Conservation (phyloP, 2,329 filamentous ascomycete genomes). For the Cytospora schulzeri region DNA sequence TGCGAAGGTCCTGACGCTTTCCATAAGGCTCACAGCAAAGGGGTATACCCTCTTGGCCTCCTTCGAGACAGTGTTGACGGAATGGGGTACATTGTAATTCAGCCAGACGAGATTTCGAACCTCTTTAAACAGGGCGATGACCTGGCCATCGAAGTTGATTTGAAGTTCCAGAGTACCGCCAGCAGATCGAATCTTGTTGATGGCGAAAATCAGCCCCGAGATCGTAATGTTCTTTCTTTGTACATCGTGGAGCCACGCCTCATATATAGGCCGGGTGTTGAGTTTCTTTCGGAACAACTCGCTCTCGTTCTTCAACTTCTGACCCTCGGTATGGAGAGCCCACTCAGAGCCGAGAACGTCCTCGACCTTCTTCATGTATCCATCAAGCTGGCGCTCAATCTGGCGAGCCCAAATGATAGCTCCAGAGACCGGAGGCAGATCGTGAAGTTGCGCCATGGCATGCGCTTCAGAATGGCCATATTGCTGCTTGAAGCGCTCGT, state of each 20-base stretch:
- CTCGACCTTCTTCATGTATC: constrained; percentile 99
- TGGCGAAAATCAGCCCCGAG: constrained; percentile 86
- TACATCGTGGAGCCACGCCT: constrained; percentile 92
- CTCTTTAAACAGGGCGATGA: constrained; percentile 98
- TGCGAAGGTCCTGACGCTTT: constrained; percentile 90
- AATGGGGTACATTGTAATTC: constrained; percentile 90
- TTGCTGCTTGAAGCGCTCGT: constrained; percentile 97
- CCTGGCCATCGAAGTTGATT: constrained; percentile 96
- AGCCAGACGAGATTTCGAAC: constrained; percentile 95
- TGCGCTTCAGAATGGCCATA: constrained; percentile 98
- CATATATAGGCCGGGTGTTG: constrained; percentile 89
- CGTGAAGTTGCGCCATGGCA: constrained; percentile 95
- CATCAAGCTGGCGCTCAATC: constrained; percentile 92
- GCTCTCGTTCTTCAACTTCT: constrained; percentile 89
- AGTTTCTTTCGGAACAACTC: constrained; percentile 95
- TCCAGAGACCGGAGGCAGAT: constrained; percentile 92
- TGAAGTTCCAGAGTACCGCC: constrained; percentile 85
- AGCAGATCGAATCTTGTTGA: constrained; percentile 84
- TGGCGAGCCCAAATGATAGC: constrained; percentile 98
- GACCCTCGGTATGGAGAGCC: constrained; percentile 90
- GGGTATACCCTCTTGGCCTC: constrained; percentile 99
- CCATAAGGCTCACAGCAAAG: constrained; percentile 97
- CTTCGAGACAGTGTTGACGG: constrained; percentile 93
- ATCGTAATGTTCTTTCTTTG: constrained; percentile 88
- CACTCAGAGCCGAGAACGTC: constrained; percentile 94